Evolutionary conservation across 116 monocot species (phyloP), one percentile per base, ranked within the genome.

Genomic region (Dioscorea cayenensis): DNA sequence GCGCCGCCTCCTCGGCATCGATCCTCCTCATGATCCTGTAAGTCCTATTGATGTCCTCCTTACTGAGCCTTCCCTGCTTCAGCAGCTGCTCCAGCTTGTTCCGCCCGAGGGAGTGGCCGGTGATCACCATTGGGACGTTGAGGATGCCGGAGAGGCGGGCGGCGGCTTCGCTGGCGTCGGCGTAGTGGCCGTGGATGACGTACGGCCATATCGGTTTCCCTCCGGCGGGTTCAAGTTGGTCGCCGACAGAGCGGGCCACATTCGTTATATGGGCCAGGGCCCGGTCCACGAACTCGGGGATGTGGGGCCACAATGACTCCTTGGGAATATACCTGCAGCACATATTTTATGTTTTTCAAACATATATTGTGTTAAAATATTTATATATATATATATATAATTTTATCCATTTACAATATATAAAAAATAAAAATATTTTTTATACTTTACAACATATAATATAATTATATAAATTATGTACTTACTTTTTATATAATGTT

Each of bases 11-110:
- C 80, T 92, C 92, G 2, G 72, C 92, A 51, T 92, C 92, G 16
- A 89, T 84, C 68, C 92, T 55, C 51, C 92, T 65, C 71, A 65
- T 66, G 62, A 92, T 92, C 74, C 63, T 63, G 73, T 92, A 92
- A 0, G 84, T 86, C 21, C 75, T 22, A 52, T 89, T 73, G 28
- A 92, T 86, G 16, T 89, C 89, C 22, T 71, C 84, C 60, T 76
- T 70, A 49, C 64, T 68, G 21, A 84, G 71, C 37, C 86, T 72
- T 14, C 89, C 92, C 52, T 85, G 84, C 71, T 86, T 92, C 29
- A 92, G 74, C 23, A 92, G 78, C 77, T 92, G 92, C 72, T 92
- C 92, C 12, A 92, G 78, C 78, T 92, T 92, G 84, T 89, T 92
- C 7, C 92, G 69, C 10, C 92, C 92, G 28, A 92, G 67, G 0